These are phyloP conservation scores for Pythium brachiatum DNA, from an alignment of 352 stramenopile species.

Conservation along the genomic window DNA sequence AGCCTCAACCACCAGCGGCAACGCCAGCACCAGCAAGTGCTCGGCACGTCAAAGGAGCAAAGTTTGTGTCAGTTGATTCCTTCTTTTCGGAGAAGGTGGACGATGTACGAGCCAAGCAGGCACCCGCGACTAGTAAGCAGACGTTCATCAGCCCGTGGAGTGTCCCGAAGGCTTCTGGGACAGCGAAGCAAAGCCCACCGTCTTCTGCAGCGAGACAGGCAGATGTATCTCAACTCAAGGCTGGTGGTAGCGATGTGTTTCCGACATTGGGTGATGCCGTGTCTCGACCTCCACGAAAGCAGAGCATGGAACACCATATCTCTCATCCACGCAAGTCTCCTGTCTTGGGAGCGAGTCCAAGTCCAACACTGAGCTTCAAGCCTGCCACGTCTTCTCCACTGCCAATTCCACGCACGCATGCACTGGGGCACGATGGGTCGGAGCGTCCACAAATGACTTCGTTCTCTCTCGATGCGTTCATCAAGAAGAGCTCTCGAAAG, in stretches of 20 bases:
- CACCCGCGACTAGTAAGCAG: background rate
- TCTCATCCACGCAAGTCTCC: conserved; percentile 1
- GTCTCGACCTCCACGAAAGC: conserved; percentile 29
- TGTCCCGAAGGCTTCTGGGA: background rate
- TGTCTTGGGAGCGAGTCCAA: conserved; percentile 18
- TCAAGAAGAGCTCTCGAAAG: conserved; percentile 48
- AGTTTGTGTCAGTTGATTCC: conserved; percentile 56
- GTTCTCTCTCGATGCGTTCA: conserved; percentile 65
- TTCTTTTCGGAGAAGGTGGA: conserved; percentile 37
- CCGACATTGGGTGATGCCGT: conserved; percentile 6
- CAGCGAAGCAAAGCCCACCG: background rate
- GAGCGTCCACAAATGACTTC: conserved; percentile 40
- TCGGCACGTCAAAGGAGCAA: conserved; percentile 34
- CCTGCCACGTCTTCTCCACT: conserved; percentile 12
- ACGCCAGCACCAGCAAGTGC: background rate
- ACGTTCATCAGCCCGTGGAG: conserved; percentile 25
- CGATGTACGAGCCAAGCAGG: conserved; percentile 12
- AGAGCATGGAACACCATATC: conserved; percentile 24
- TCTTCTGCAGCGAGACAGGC: background rate
- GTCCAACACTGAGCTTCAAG: conserved; percentile 29
- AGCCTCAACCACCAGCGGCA: conserved; percentile 10
- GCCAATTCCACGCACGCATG: conserved; percentile 29
- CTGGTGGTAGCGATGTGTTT: background rate
- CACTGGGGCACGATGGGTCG: conserved; percentile 49
- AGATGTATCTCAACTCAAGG: background rate